A percentile compares a stretch with the other conserved stretches of the same genome.
Conservation (phyloP, 1,284 basidiomycete genomes). For the Sporisorium reilianum region DNA sequence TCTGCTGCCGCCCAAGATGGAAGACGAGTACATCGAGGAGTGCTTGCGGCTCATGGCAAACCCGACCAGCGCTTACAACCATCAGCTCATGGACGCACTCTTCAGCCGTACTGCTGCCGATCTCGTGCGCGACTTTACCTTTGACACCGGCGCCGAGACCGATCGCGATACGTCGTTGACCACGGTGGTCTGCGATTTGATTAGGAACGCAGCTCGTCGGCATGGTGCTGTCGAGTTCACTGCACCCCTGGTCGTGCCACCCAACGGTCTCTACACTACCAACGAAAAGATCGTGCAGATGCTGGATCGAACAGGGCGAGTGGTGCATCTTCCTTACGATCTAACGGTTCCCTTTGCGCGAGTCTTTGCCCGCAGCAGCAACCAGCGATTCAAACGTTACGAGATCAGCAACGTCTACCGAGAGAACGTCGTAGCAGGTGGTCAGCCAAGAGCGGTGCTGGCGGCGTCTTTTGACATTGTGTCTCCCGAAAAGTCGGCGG, state of each 20-base stretch:
- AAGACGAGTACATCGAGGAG: conserved; percentile 86
- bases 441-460: conserved; percentile 67
- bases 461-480: conserved; percentile 69
- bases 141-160: conserved; percentile 80
- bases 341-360: conserved; percentile 83
- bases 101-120: conserved; percentile 72
- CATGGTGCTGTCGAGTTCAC: conserved; percentile 90
- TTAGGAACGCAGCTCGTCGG: conserved; percentile 82
- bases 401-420: conserved; percentile 74
- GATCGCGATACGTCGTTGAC: conserved; percentile 79
- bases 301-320: conserved; percentile 75
- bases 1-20: conserved; percentile 79
- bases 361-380: conserved; percentile 80
- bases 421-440: conserved; percentile 68
- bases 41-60: conserved; percentile 81
- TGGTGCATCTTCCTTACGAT: conserved; percentile 68
- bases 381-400: conserved; percentile 87
- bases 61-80: conserved; percentile 64
- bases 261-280: conserved; percentile 79
- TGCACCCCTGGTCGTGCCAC: conserved; percentile 84
- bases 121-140: conserved; percentile 80
- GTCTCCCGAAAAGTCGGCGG: conserved; percentile 64
- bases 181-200: conserved; percentile 80
- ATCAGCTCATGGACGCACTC: conserved; percentile 57
- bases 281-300: conserved; percentile 83